Evolutionary conservation across 2,329 filamentous ascomycete genomes (phyloP).

Genomic region (Botryotinia narcissicola): DNA sequence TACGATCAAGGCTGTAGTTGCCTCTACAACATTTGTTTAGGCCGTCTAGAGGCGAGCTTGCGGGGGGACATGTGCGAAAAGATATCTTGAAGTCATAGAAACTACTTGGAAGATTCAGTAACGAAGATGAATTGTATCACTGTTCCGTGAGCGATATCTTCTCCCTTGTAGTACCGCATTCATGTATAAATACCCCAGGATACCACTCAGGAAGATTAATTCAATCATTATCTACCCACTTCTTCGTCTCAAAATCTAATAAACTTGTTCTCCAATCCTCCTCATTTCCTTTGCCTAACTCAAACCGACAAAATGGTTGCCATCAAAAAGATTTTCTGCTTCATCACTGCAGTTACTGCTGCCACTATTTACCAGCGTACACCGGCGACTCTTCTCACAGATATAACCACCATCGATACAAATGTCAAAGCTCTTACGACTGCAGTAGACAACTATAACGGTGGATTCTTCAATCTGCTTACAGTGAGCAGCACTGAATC

Average conservation of each 20-base stretch:
- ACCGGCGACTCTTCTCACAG: slow-evolving; percentile 19
- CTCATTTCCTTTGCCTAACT: too few relatives aligned
- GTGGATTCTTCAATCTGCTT: slow-evolving; percentile 21
- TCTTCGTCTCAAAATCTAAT: background rate
- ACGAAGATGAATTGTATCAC: background rate
- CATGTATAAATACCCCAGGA: background rate
- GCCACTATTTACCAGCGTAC: slow-evolving; percentile 23
- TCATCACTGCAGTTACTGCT: slow-evolving; percentile 23
- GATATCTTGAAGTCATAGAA: background rate
- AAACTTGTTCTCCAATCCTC: background rate
- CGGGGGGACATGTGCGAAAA: background rate
- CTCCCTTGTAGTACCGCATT: background rate
- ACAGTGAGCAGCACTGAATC: slow-evolving; percentile 18
- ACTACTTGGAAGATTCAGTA: background rate
- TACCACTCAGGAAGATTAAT: background rate
- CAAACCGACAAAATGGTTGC: slow-evolving; percentile 24
- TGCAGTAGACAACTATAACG: slow-evolving; percentile 42
- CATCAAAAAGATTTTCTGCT: slow-evolving; percentile 25
- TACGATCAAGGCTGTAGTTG: background rate
- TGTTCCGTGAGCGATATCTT: background rate
- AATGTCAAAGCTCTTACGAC: slow-evolving; percentile 48
- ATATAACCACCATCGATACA: slow-evolving; percentile 43
- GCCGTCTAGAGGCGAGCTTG: background rate
- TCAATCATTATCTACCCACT: background rate
- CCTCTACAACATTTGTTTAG: background rate